Base-by-base conservation (phyloP, 2,329 filamentous ascomycete genomes). In the Xylaria sp. region DNA sequence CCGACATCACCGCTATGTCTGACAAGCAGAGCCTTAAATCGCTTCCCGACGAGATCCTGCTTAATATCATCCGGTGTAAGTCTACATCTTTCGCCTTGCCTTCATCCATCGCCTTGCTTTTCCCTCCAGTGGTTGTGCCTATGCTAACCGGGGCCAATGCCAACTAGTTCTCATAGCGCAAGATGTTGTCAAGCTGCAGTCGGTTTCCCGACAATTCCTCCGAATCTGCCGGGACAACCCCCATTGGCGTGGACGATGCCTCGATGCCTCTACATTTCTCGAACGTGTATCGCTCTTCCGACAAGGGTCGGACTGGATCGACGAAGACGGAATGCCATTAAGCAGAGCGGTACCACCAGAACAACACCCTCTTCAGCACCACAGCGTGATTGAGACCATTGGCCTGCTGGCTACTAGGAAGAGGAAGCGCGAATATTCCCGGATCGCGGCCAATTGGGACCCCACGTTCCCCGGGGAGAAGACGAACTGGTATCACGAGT, bases 401-500 rank as follows among this genome's bases (percentile, higher is more conserved):
- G 60, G 64, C 17, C 49, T 60, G 37, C 41, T 72, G 10, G 57
- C 71, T 19, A 70, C 68, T 11, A 70, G 63, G 54, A 70, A 65
- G 47, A 70, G 70, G 21, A 66, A 72, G 59, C 70, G 70, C 71
- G 77, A 84, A 68, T 78, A 79, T 57, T 76, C 79, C 21, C 83
- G 87, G 51, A 84, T 91, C 59, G 80, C 90, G 71, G 88, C 88
- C 4, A 92, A 92, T 68, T 97, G 93, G 93, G 92, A 97, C 68
- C 91, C 91, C 0, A 86, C 86, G 0, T 92, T 90, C 65, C 85
- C 87, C 0, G 79, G 77, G 4, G 93, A 97, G 76, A 81, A 80
- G 40, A 82, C 93, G 19, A 87, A 90, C 49, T 97, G 92, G 90
- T 97, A 96, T 74, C 85, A 90, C 57, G 93, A 97, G 75, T 97